These are phyloP conservation scores for Emergomyces africanus DNA, from an alignment of 2,329 filamentous ascomycete genomes.

Conservation along the genomic window DNA sequence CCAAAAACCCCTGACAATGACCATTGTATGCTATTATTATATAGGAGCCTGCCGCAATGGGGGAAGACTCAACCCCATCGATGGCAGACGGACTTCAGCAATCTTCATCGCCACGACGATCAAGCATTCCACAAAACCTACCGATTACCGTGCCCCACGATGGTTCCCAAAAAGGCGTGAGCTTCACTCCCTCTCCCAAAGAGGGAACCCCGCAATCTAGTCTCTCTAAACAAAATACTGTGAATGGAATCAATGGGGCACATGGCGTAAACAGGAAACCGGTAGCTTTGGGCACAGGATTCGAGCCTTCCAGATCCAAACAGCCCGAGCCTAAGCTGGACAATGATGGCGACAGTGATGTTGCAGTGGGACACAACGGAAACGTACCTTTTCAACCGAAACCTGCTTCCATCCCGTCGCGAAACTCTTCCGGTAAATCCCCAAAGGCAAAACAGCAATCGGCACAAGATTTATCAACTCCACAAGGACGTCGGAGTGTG, in stretches of 20 bases:
- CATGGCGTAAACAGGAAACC: background rate
- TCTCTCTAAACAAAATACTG: background rate
- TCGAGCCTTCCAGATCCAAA: background rate
- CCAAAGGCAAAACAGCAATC: slow-evolving; percentile 16
- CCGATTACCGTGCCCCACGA: background rate
- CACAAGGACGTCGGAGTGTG: slow-evolving; percentile 50
- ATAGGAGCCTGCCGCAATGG: background rate
- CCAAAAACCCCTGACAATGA: background rate
- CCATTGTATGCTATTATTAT: background rate
- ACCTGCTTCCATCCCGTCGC: slow-evolving; percentile 13
- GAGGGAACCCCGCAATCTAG: background rate
- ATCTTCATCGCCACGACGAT: background rate
- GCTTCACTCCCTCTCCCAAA: background rate
- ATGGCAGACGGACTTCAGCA: background rate
- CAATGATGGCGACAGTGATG: background rate
- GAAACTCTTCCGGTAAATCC: slow-evolving; percentile 17
- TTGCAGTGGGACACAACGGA: background rate
- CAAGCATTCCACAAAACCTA: background rate
- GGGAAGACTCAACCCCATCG: background rate
- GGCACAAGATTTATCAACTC: slow-evolving; percentile 23
- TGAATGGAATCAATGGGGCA: background rate
- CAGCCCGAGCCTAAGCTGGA: background rate
- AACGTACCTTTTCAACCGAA: slow-evolving; percentile 5
- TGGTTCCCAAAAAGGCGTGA: background rate
- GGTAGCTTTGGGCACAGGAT: background rate